Percentiles rank a stretch among this genome's conserved stretches.
Evolutionary conservation across 2,329 filamentous ascomycete species (phyloP).

Genomic region (Cladophialophora bantiana): DNA sequence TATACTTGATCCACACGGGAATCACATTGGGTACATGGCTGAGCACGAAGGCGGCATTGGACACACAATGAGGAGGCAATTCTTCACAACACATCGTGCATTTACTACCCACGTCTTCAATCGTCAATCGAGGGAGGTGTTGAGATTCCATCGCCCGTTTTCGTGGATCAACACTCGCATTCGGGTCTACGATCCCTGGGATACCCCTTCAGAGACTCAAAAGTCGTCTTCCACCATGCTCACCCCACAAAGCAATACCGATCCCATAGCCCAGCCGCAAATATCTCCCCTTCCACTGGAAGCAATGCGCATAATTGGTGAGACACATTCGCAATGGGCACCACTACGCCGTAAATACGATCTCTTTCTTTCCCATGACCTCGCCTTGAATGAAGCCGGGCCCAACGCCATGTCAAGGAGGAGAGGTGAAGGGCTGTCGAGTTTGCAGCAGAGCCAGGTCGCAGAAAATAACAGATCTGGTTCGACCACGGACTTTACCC

Average conservation of each 20-base stretch:
- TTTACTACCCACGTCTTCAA: conserved; percentile 73
- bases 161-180: conserved; percentile 69
- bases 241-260: conserved; percentile 31
- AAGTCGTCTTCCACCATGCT: conserved; percentile 46
- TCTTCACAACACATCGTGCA: conserved; percentile 67
- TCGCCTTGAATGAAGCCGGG: conserved; percentile 45
- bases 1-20: conserved; percentile 69
- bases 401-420: conserved; percentile 5
- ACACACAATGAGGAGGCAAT: conserved; percentile 63
- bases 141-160: conserved; percentile 69
- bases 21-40: conserved; percentile 69
- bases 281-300: conserved; percentile 61
- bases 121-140: conserved; percentile 64
- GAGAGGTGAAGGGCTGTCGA: conserved; percentile 54
- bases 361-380: conserved; percentile 64
- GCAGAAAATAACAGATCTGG: conserved; percentile 13
- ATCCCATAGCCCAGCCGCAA: conserved; percentile 56
- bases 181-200: conserved; percentile 62
- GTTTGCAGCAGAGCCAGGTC: conserved; percentile 55
- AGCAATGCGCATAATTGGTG: conserved; percentile 69
- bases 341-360: conserved; percentile 69
- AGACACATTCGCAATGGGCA: conserved; percentile 70
- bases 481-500: conserved; percentile 54
- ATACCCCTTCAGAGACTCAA: conserved; percentile 43
- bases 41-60: conserved; percentile 68